A percentile compares a stretch with the other conserved stretches of the same genome.
phyloP scores from a whole-genome alignment of 257 asterid species.

The Prunella vulgaris region DNA sequence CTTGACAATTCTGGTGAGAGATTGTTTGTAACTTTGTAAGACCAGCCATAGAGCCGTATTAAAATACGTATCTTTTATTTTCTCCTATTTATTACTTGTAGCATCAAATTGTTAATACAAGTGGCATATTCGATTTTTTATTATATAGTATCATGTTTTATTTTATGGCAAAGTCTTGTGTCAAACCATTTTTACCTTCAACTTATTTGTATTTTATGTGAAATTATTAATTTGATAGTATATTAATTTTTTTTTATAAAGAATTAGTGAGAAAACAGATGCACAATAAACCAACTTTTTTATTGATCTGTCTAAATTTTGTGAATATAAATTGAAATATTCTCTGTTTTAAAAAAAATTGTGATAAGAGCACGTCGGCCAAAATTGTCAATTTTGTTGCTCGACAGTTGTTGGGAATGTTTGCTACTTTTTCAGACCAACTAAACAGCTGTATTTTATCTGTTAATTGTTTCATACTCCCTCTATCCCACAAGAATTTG shows the following conservation, averaged over 20 bases:
- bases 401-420: constrained; percentile 24
- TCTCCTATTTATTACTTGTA: neutral
- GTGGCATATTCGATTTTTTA: neutral
- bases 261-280: too few relatives aligned
- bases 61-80: neutral
- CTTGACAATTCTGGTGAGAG: constrained; percentile 30
- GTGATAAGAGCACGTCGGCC: neutral
- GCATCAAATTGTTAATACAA: neutral
- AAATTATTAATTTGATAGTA: too few relatives aligned
- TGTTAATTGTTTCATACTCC: too few relatives aligned
- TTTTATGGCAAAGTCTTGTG: too few relatives aligned
- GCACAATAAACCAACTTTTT: too few relatives aligned
- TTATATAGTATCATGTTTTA: neutral
- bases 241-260: too few relatives aligned
- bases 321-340: too few relatives aligned
- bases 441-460: constrained; percentile 2
- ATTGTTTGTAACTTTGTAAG: neutral
- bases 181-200: too few relatives aligned
- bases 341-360: too few relatives aligned
- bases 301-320: too few relatives aligned
- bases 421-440: neutral
- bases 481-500: too few relatives aligned
- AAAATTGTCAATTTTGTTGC: constrained; percentile 74
- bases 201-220: too few relatives aligned
- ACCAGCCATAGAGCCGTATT: constrained; percentile 7